A percentile compares a stretch with the other conserved stretches of the same genome.
Evolutionary conservation across 805 yeast genomes (phyloP).

Genomic region (Clavispora santaluciae): DNA sequence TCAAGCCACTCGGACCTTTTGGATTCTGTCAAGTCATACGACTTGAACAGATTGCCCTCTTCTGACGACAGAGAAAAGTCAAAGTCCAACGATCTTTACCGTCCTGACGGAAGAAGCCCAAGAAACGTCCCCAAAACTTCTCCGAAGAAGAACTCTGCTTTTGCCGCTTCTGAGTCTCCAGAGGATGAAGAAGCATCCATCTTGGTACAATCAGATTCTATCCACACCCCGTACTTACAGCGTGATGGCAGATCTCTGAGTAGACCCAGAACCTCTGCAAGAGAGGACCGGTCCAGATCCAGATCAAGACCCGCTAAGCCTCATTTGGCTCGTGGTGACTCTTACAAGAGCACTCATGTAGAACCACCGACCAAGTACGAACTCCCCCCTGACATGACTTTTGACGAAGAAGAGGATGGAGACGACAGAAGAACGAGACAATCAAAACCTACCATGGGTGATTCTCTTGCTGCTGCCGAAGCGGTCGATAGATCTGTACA

Average conservation of each 20-base stretch:
- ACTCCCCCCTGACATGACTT: conserved; percentile 35
- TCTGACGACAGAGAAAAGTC: conserved; percentile 13
- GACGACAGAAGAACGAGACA: conserved; percentile 39
- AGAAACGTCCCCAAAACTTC: conserved; percentile 4
- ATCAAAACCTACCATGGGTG: conserved; percentile 41
- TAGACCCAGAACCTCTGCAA: conserved; percentile 25
- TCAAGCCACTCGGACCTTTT: conserved; percentile 32
- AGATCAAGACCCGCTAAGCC: conserved; percentile 36
- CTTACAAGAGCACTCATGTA: conserved; percentile 56
- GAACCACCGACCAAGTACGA: conserved; percentile 43
- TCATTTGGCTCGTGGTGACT: conserved; percentile 73
- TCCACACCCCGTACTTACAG: conserved; percentile 17
- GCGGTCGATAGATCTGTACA: conserved; percentile 6
- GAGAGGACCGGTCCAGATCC: conserved; percentile 18
- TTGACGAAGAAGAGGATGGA: conserved; percentile 23
- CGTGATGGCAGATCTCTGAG: conserved; percentile 13
- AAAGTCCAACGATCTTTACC: conserved; percentile 9
- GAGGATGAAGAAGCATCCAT: conserved; percentile 9
- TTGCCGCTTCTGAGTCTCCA: conserved; percentile 5
- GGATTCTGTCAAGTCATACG: conserved; percentile 31
- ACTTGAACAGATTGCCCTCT: conserved; percentile 23
- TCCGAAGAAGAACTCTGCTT: conserved; percentile 9
- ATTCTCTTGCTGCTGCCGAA: conserved; percentile 41
- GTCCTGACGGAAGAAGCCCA: conserved; percentile 6
- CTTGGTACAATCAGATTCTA: conserved; percentile 13